Evolutionary conservation across 2,329 filamentous ascomycete genomes (phyloP).

Genomic region (Chalaropsis thielavioides): DNA sequence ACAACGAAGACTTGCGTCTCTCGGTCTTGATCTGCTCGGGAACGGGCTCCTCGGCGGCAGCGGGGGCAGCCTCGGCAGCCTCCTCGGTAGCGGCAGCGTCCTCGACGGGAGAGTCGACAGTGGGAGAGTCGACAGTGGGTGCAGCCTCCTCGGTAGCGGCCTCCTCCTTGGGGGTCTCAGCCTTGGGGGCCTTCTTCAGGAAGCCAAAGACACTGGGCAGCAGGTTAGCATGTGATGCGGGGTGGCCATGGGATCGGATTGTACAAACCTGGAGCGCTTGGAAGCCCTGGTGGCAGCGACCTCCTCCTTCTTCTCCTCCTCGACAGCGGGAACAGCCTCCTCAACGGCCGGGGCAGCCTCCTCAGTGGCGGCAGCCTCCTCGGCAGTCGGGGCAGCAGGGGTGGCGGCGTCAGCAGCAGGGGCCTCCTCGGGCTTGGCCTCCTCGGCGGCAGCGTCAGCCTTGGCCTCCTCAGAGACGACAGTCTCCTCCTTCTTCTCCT

Average conservation of each 20-base stretch:
- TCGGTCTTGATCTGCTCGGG: constrained; percentile 52
- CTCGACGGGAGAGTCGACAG: constrained; percentile 37
- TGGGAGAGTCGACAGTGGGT: constrained; percentile 45
- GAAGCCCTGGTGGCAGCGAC: constrained; percentile 27
- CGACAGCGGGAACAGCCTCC: constrained; percentile 33
- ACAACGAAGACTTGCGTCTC: constrained; percentile 69
- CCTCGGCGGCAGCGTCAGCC: constrained; percentile 20
- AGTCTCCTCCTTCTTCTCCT: constrained; percentile 32
- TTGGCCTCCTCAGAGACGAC: constrained; percentile 19
- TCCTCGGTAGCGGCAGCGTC: constrained; percentile 29
- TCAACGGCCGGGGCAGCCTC: constrained; percentile 40
- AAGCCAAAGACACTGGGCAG: constrained; percentile 36
- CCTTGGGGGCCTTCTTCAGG: constrained; percentile 46
- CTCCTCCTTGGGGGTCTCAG: constrained; percentile 33
- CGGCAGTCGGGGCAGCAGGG: constrained; percentile 28
- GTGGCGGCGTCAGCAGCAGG: constrained; percentile 24
- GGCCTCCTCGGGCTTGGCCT: constrained; percentile 24
- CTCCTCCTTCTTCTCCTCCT: constrained; percentile 34
- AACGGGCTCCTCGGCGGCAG: constrained; percentile 36
- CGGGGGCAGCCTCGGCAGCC: constrained; percentile 29
- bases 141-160: constrained; percentile 36
- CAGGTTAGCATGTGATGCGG: constrained; percentile 17
- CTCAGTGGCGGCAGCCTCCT: constrained; percentile 30
- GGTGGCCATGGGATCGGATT: constrained; percentile 23
- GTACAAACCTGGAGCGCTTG: constrained; percentile 35